Conservation (phyloP, 2,329 filamentous ascomycete species). For the Hymenoscyphus infarciens region DNA sequence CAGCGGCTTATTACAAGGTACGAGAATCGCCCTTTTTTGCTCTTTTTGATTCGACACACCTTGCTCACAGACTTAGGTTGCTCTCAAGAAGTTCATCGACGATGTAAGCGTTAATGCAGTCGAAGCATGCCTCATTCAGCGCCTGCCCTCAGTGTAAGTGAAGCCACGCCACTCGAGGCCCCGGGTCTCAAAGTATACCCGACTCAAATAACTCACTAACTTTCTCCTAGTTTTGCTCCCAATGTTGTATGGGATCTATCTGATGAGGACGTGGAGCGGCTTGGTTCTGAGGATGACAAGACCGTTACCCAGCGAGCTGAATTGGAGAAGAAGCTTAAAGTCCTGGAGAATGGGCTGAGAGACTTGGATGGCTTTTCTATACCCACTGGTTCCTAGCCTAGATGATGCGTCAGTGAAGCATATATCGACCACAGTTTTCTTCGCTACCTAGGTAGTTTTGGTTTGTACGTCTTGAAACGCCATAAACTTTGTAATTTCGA, state of each 20-base stretch:
- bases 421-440: too few relatives aligned
- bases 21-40: not conserved
- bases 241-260: not conserved
- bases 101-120: conserved; percentile 14
- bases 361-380: not conserved
- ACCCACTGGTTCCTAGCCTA: too few relatives aligned
- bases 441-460: too few relatives aligned
- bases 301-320: not conserved
- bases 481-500: too few relatives aligned
- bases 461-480: too few relatives aligned
- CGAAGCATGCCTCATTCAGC: conserved; percentile 15
- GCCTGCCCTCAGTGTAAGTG: conserved; percentile 4
- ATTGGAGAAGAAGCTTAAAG: not conserved
- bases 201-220: not conserved
- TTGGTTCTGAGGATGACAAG: not conserved
- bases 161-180: too few relatives aligned
- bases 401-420: too few relatives aligned
- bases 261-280: not conserved
- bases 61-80: conserved; percentile 6
- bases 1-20: not conserved
- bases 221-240: not conserved
- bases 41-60: not conserved
- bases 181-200: not conserved
- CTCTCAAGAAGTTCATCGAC: conserved; percentile 17
- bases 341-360: not conserved